Conservation (phyloP, 371 early-diverging fungal species). For the Mucor sp. region DNA sequence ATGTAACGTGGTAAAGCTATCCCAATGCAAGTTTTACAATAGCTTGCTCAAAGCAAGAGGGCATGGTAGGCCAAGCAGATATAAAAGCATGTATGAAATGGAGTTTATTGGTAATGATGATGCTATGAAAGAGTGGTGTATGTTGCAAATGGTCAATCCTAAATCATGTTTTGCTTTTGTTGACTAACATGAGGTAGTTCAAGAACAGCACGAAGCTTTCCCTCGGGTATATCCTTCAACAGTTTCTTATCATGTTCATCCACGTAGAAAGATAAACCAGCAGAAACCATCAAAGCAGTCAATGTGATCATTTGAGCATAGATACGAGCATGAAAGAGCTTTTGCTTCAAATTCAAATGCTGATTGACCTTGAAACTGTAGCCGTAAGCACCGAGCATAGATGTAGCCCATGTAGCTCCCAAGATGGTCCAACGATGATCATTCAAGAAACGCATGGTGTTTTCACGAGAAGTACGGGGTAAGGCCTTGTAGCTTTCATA, state of each 20-base stretch:
- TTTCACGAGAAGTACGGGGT: neutral
- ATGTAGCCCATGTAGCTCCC: slow-evolving; percentile 9
- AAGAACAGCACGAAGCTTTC: slow-evolving; percentile 12
- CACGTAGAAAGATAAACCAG: slow-evolving; percentile 8
- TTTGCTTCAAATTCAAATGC: neutral
- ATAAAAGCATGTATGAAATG: neutral
- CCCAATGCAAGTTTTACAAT: no score
- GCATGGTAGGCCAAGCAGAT: neutral
- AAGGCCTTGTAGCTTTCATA: slow-evolving; percentile 10
- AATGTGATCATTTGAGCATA: slow-evolving; percentile 12
- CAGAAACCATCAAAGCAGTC: slow-evolving; percentile 3
- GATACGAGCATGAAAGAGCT: slow-evolving; percentile 13
- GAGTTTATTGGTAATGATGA: neutral
- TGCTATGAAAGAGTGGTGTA: neutral
- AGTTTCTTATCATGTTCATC: slow-evolving; percentile 7
- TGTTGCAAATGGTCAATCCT: neutral
- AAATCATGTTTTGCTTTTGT: neutral
- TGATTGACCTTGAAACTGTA: neutral
- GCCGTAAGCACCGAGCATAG: slow-evolving; percentile 8
- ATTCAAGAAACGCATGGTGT: slow-evolving; percentile 1
- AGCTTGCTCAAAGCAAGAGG: neutral
- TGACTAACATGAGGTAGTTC: slow-evolving; percentile 8
- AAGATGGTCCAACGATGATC: slow-evolving; percentile 10
- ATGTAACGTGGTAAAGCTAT: neutral
- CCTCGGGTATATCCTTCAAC: slow-evolving; percentile 4